Base-by-base conservation (phyloP, 306 rosid species). In the Castanopsis chinensis region DNA sequence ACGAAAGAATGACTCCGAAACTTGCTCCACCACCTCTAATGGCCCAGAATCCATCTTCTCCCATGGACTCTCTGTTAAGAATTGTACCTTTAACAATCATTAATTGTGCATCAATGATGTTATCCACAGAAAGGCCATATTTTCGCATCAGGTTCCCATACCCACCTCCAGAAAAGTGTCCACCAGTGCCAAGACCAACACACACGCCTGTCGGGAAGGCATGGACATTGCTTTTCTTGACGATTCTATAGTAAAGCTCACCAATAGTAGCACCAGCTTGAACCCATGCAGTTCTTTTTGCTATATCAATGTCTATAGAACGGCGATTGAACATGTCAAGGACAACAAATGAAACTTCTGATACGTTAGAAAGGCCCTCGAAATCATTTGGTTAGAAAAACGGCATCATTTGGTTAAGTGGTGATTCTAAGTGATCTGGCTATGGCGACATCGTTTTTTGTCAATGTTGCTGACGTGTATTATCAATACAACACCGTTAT, bases 1-100 rank as follows among this genome's bases (percentile, higher is more conserved):
- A 93, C 56, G 88, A 78, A 2, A 89, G 81, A 41, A 88, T 85
- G 13, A 90, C 72, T 5, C 93, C 92, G 69, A 88, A 87, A 76
- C 92, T 90, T 0, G 87, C 91, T 43, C 91, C 97, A 1, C 97
- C 97, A 15, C 97, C 94, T 60, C 97, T 87, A 58, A 92, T 90
- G 0, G 97, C 94, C 97, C 94, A 92, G 59, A 92, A 92, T 0
- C 88, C 33, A 30, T 88, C 97, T 27, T 92, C 94, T 6, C 93
- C 94, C 94, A 91, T 93, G 77, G 84, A 78, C 51, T 45, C 30
- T 74, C 97, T 83, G 30, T 91, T 88, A 45, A 88, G 91, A 52
- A 89, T 72, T n/a, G 41, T 79, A 0, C 98, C 98, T 14, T 84
- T 73, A 3, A 77, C 90, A 63, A 84, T 86, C 0, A 91, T 85